These are phyloP conservation scores for Emergomyces orientalis DNA, from an alignment of 2,329 filamentous ascomycete genomes.

Conservation along the genomic window DNA sequence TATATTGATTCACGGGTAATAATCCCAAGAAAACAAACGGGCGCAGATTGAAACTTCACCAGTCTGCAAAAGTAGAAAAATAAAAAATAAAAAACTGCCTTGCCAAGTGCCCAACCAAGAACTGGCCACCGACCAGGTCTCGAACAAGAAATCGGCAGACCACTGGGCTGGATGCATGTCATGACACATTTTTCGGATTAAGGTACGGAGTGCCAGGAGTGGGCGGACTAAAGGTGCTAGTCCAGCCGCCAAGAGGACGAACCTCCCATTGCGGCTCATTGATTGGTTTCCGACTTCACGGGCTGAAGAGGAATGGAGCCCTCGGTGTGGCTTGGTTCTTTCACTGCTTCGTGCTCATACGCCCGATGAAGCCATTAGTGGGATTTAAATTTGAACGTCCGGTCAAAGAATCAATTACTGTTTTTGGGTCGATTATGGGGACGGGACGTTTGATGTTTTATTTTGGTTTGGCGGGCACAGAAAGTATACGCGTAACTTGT, in stretches of 20 bases:
- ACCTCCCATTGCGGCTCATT: background rate
- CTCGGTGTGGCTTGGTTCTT: conserved; percentile 1
- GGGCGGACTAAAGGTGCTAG: background rate
- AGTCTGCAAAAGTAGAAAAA: background rate
- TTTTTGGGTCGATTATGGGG: background rate
- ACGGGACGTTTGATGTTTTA: background rate
- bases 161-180: background rate
- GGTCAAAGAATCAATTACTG: background rate
- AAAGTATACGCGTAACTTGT: background rate
- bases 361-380: background rate
- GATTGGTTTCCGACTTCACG: conserved; percentile 4
- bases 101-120: background rate
- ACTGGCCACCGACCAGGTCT: background rate
- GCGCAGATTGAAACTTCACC: background rate
- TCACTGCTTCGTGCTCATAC: no score
- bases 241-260: background rate
- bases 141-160: background rate
- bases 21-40: background rate
- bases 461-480: background rate
- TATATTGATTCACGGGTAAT: background rate
- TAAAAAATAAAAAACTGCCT: background rate
- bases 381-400: background rate
- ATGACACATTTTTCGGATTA: background rate
- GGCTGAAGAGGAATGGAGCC: conserved; percentile 3
- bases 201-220: background rate